These are phyloP conservation scores for Termitomyces sp. DNA, from an alignment of 768 basidiomycete species.

Conservation along the genomic window DNA sequence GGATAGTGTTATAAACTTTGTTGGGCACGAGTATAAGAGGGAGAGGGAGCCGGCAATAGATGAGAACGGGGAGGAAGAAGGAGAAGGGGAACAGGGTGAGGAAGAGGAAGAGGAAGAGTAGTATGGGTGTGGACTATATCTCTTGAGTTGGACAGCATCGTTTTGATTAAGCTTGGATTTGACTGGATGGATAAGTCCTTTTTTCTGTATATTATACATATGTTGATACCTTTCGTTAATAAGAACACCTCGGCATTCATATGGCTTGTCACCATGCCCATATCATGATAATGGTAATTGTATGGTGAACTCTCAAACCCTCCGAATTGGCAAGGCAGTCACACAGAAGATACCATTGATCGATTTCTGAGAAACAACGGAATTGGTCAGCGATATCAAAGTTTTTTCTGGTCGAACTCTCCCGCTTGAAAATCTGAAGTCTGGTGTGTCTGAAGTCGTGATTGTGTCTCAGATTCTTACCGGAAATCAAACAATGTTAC, in stretches of 20 bases:
- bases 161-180: background rate
- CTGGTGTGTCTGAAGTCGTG: no score
- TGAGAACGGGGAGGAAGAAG: background rate
- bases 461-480: no score
- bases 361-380: no score
- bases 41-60: slow-evolving; percentile 1
- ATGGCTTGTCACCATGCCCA: no score
- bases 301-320: no score
- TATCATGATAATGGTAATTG: no score
- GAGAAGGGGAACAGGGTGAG: background rate
- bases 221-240: background rate
- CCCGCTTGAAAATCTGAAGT: no score
- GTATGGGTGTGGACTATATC: background rate
- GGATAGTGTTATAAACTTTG: slow-evolving; percentile 30
- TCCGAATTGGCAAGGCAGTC: no score
- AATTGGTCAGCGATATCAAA: no score
- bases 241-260: background rate
- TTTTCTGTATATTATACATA: background rate
- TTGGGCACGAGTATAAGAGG: slow-evolving; percentile 28
- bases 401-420: no score
- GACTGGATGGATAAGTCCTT: background rate
- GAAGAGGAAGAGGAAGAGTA: background rate
- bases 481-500: no score
- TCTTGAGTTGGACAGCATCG: background rate
- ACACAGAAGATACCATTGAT: no score